These are phyloP conservation scores for Cylindrotheca fusiformis DNA, from an alignment of 108 stramenopile genomes.

Conservation along the genomic window DNA sequence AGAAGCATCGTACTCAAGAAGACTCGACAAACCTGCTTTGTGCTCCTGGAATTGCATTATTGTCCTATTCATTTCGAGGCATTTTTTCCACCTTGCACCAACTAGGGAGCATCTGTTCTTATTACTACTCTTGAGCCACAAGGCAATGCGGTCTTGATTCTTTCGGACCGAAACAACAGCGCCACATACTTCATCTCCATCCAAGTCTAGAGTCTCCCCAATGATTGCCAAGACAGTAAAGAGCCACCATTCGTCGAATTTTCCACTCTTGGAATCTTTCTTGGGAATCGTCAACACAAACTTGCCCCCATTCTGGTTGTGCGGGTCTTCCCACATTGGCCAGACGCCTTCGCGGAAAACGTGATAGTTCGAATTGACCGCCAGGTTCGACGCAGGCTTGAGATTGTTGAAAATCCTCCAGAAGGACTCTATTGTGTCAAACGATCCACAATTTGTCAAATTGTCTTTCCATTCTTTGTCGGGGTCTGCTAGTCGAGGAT, in stretches of 20 bases:
- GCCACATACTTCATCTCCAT: slow-evolving; percentile 83
- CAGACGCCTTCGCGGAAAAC: slow-evolving; percentile 86
- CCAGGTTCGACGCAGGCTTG: slow-evolving; percentile 60
- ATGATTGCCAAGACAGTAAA: slow-evolving; percentile 83
- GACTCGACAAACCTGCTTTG: slow-evolving; percentile 47
- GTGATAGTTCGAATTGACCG: slow-evolving; percentile 80
- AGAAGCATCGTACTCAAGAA: background rate
- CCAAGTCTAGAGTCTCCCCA: slow-evolving; percentile 84
- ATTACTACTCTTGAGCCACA: slow-evolving; percentile 83
- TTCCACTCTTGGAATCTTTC: slow-evolving; percentile 54
- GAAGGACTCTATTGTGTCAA: slow-evolving; percentile 86
- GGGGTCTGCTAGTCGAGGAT: slow-evolving; percentile 75
- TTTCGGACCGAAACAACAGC: slow-evolving; percentile 86
- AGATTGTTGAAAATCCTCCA: slow-evolving; percentile 93
- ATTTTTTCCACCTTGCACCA: slow-evolving; percentile 83
- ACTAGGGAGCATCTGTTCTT: slow-evolving; percentile 57
- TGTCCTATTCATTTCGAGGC: slow-evolving; percentile 75
- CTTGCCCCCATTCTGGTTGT: slow-evolving; percentile 81
- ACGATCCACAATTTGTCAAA: slow-evolving; percentile 78
- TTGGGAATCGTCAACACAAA: slow-evolving; percentile 83
- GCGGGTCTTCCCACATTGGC: slow-evolving; percentile 95
- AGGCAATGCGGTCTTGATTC: slow-evolving; percentile 79
- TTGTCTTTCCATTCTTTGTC: slow-evolving; percentile 88
- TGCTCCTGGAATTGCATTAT: slow-evolving; percentile 84
- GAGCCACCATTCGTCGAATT: slow-evolving; percentile 80